Evolutionary conservation across 2,329 filamentous ascomycete species (phyloP).

Genomic region (Fusarium solani-melongenae): DNA sequence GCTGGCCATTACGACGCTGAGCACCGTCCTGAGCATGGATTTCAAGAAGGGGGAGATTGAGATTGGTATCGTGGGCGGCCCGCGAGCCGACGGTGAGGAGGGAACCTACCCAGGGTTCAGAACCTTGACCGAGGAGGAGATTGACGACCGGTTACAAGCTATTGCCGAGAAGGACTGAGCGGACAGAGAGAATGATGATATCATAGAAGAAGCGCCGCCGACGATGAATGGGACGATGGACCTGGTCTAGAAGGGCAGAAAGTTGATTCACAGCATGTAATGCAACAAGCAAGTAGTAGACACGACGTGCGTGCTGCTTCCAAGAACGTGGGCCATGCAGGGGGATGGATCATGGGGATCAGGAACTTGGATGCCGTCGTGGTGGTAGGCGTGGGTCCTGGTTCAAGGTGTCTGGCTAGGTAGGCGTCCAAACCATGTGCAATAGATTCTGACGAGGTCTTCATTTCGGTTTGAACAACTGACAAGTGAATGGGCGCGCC

Average conservation of each 20-base stretch:
- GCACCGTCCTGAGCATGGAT: constrained; percentile 96
- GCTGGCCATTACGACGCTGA: constrained; percentile 93
- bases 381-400: constrained; percentile 26
- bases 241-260: constrained; percentile 17
- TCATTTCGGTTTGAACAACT: constrained; percentile 26
- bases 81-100: constrained; percentile 83
- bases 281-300: constrained; percentile 15
- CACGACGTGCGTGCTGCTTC: constrained; percentile 22
- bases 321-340: constrained; percentile 39
- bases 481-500: constrained; percentile 35
- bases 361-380: constrained; percentile 28
- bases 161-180: constrained; percentile 97
- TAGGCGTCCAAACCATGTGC: constrained; percentile 42
- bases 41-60: constrained; percentile 99
- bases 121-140: constrained; percentile 94
- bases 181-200: constrained; percentile 34
- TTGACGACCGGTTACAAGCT: constrained; percentile 96
- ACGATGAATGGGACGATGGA: constrained; percentile 19
- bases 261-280: constrained; percentile 35
- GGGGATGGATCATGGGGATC: constrained; percentile 35
- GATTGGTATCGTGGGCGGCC: constrained; percentile 95
- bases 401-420: constrained; percentile 31
- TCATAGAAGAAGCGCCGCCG: constrained; percentile 23
- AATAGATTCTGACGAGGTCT: constrained; percentile 41
- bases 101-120: constrained; percentile 84